Base-by-base conservation (phyloP, 2,329 filamentous ascomycete species). In the Cladobotryum protrusum region DNA sequence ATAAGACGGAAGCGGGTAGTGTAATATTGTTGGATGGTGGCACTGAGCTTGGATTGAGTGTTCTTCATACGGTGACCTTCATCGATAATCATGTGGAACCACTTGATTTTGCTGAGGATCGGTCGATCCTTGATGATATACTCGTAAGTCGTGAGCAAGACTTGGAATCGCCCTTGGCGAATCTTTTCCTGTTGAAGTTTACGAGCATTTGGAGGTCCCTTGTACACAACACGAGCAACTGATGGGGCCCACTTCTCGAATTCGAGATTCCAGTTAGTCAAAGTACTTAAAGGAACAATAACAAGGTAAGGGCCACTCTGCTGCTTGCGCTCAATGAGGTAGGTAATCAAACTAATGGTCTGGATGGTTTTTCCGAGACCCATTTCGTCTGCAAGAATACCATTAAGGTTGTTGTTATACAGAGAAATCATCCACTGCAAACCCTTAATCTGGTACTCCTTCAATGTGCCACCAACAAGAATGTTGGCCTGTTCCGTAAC, bases 21-120 rank as follows among this genome's bases (percentile, higher is more conserved):
- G 73, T 99, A 99, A 75, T 97, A 97, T 54, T 90, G 84, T 35
- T 92, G 91, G 57, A 99, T 89, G 4, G 93, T 97, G 57, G 85
- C 89, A 69, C 89, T 96, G 59, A 99, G 79, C 73, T 99, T 99
- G 9, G 93, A 99, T 60, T 93, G 86, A 29, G 89, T 80, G 70
- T 99, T 99, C 81, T 99, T 99, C 93, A 99, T 99, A 67, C 93
- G 90, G 70, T 99, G 93, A 72, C 93, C 93, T 76, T 99, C 93
- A 62, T 99, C 93, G 58, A 99, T 93, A 61, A 99, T 97, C 93
- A 99, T 97, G 73, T 99, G 93, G 61, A 96, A 86, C 93, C 93
- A 99, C 72, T 97, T 97, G 72, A 99, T 92, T 77, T 97, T 97
- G 76, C 89, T 95, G 12, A 99, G 74, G 58, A 99, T 78, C 0